Evolutionary conservation across 78 protist genomes (phyloP).

Genomic region (Creolimax fragrantissima): DNA sequence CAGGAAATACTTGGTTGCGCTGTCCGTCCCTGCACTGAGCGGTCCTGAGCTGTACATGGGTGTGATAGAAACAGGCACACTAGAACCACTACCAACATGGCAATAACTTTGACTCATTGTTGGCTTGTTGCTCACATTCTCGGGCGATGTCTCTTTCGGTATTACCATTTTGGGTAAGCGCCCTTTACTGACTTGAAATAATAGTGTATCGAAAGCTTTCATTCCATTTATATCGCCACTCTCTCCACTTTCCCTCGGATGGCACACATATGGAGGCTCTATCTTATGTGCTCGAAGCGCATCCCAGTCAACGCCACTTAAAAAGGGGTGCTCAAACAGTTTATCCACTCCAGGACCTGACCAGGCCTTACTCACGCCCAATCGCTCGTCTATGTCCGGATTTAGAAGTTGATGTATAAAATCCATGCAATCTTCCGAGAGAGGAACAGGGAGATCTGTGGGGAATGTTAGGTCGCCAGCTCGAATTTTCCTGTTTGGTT

Average conservation of each 20-base stretch:
- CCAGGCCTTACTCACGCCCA: background rate
- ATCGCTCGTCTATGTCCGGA: background rate
- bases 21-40: no score
- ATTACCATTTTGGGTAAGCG: background rate
- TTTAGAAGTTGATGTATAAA: background rate
- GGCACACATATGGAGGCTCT: background rate
- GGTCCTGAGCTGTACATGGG: no score
- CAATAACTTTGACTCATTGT: no score
- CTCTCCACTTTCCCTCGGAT: background rate
- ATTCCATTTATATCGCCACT: background rate
- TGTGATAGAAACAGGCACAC: no score
- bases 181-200: background rate
- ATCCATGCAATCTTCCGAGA: background rate
- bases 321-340: background rate
- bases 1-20: no score
- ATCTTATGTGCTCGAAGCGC: background rate
- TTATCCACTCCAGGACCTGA: background rate
- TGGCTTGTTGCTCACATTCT: no score
- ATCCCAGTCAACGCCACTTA: background rate
- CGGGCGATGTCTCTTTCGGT: background rate
- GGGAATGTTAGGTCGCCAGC: background rate
- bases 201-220: background rate
- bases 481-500: background rate
- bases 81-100: no score
- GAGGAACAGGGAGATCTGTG: background rate